Evolutionary conservation across 2,329 filamentous ascomycete species (phyloP), one percentile per base, ranked within the genome.

Genomic region (Penicillium nordicum): DNA sequence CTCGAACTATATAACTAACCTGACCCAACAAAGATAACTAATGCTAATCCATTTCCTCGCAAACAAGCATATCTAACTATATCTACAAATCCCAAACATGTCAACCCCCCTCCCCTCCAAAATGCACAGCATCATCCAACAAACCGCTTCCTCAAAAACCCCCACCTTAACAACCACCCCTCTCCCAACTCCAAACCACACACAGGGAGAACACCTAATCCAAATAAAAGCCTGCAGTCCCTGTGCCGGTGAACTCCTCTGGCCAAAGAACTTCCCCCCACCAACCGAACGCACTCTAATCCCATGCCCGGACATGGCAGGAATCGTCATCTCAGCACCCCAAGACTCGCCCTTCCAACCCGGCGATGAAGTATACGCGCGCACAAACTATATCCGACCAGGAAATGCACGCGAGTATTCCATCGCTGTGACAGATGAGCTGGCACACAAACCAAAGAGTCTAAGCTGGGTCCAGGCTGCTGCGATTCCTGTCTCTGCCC

Each of bases 261-360:
- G 77, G 79, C 69, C 75, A 2, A 68, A 68, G 38, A 63, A 69
- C 23, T 68, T 71, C 47, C 50, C 50, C 11, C 51, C 56, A 2
- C 57, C 63, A 2, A 62, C 59, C 2, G 63, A 52, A 1, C 64
- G 68, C 30, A 52, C 63, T 11, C 64, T 72, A 10, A 67, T 77
- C 27, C 77, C 76, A 2, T 75, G 75, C 57, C 72, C 72, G 45
- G 78, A 80, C 63, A 57, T 79, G 40, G 72, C 74, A 0, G 78
- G 76, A 12, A 72, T 68, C 0, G 64, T 80, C 8, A 57, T 78
- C 12, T 63, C 65, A 2, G 65, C 70, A 0, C 76, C 78, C 11
- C 5, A 27, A n/a, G 52, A 37, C 18, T 55, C 52, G 0, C 52
- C 69, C 1, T 79, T 79, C 66, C 63, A 69, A 30, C 63, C 67